Evolutionary conservation across 164 flowering plant species (phyloP), one percentile per base, ranked within the genome.

Genomic region (Vitis labrusca): DNA sequence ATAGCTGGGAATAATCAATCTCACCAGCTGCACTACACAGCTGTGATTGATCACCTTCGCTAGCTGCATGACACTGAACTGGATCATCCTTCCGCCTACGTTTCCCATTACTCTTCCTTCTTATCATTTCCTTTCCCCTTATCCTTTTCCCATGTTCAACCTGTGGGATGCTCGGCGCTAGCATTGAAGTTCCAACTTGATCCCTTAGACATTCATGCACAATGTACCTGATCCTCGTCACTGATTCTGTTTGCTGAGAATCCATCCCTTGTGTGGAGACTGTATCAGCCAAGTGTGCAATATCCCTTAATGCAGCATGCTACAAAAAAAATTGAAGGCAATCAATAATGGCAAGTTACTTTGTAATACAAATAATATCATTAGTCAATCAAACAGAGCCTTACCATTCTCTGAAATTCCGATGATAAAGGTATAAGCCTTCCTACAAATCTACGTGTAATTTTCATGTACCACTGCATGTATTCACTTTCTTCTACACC

Each of bases 191-290:
- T 59, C 79, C 90, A 60, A 74, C 76, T 65, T 87, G 89, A 76
- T 87, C 91, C 70, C 88, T 78, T 80, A 89, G 66, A 71, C 91
- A 87, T 52, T 87, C 89, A 65, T 87, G 91, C 5, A 84, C 85
- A 57, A 85, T 77, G 55, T 74, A 83, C 60, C 88, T 80, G 50
- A 89, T 89, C 74, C 86, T 84, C 11, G 83, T 71, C 11, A 88
- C 79, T 30, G 82, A 70, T 6, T 83, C 83, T 71, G 82, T 69
- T 73, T 86, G 90, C 14, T 85, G 83, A 16, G 78, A 80, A 57
- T 88, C 90, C 84, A 88, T 73, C 32, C 90, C 90, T 6, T 82
- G 80, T 37, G 82, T 82, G 13, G 93, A 81, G 53, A 87, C 67
- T 27, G 82, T 83, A 67, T 89, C 88, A 3, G 88, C 91, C 63